A percentile compares a stretch with the other conserved stretches of the same genome.
Evolutionary conservation across 495 filamentous ascomycete genomes (phyloP).

Genomic region (Neurospora africana): DNA sequence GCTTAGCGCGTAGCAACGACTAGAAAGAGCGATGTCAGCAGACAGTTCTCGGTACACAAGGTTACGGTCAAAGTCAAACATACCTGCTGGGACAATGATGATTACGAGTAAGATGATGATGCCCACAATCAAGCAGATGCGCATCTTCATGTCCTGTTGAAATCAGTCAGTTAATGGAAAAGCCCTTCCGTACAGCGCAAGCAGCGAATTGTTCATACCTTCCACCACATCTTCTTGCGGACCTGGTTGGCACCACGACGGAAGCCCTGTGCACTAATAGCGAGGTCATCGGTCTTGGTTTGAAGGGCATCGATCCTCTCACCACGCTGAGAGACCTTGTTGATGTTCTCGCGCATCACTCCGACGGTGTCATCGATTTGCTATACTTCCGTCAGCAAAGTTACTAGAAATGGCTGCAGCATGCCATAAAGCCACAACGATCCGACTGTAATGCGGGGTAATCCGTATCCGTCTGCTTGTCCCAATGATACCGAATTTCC

Average conservation of each 20-base stretch:
- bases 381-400: constrained; percentile 36
- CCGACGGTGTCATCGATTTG: constrained; percentile 94
- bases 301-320: constrained; percentile 80
- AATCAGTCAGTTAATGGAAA: not conserved
- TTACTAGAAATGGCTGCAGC: not conserved
- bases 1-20: constrained; percentile 21
- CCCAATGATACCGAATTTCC: not conserved
- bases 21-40: constrained; percentile 2
- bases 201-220: constrained; percentile 14
- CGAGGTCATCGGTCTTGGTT: constrained; percentile 92
- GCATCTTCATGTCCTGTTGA: constrained; percentile 89
- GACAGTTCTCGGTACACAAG: not conserved
- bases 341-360: constrained; percentile 91
- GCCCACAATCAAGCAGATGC: constrained; percentile 83
- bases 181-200: not conserved
- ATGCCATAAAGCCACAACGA: not conserved
- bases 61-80: constrained; percentile 8
- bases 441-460: not conserved
- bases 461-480: not conserved
- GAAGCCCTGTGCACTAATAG: constrained; percentile 83
- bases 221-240: constrained; percentile 77
- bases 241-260: constrained; percentile 90
- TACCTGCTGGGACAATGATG: constrained; percentile 86
- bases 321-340: constrained; percentile 85
- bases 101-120: constrained; percentile 81